Percentiles rank a stretch among this genome's conserved stretches.
Evolutionary conservation across 139 green algal species (phyloP).

Genomic region (Chlamydomonas eustigma): DNA sequence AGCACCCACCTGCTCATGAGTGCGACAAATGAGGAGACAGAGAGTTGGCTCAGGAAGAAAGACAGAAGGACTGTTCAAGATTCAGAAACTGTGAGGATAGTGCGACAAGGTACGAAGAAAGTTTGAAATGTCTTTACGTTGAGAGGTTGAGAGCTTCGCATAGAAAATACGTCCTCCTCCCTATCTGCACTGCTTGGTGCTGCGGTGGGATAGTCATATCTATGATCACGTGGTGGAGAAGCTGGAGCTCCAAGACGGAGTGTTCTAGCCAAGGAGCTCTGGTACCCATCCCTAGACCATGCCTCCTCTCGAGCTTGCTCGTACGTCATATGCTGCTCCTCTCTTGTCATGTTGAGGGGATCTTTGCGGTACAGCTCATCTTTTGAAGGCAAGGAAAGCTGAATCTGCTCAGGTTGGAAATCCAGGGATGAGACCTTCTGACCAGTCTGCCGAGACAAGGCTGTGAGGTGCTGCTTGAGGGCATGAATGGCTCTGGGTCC

Average conservation of each 20-base stretch:
- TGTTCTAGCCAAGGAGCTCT: not conserved
- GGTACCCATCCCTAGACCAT: not conserved
- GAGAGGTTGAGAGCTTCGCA: too few species aligned
- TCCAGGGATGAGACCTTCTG: not conserved
- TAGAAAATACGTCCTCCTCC: too few species aligned
- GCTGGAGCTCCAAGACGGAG: constrained; percentile 6
- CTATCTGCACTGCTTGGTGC: not conserved
- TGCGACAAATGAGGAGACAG: too few species aligned
- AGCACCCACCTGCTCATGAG: too few species aligned
- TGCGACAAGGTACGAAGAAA: too few species aligned
- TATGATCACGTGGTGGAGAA: not conserved
- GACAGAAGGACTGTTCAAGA: too few species aligned
- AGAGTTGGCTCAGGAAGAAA: too few species aligned
- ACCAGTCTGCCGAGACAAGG: not conserved
- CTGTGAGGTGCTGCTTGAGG: not conserved
- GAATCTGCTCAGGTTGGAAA: not conserved
- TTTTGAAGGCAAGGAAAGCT: not conserved
- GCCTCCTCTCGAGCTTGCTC: not conserved
- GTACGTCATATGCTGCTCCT: not conserved
- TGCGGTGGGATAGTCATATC: not conserved
- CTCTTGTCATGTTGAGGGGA: not conserved
- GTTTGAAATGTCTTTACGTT: too few species aligned
- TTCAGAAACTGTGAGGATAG: too few species aligned
- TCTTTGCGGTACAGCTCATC: not conserved
- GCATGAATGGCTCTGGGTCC: not conserved